These are phyloP conservation scores for Yarrowia sp. DNA, from an alignment of 805 yeast genomes.

Conservation along the genomic window DNA sequence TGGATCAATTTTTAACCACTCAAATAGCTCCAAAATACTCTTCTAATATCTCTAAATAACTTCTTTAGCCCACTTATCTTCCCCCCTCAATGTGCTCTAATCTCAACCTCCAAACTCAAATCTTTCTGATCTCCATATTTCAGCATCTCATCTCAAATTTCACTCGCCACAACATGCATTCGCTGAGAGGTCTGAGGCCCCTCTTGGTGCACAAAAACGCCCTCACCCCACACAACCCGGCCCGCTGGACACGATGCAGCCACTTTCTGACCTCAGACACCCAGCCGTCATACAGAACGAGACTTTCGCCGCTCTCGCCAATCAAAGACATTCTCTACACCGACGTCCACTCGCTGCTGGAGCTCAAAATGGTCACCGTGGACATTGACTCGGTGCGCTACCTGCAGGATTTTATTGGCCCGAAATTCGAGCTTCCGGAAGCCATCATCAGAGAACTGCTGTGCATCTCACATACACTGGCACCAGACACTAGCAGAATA, in stretches of 20 bases:
- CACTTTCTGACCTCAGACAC: slow-evolving; percentile 27
- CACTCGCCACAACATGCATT: not conserved
- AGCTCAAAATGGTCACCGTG: slow-evolving; percentile 19
- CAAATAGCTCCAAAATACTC: not conserved
- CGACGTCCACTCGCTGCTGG: slow-evolving; percentile 25
- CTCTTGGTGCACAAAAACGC: not conserved
- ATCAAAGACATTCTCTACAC: slow-evolving; percentile 24
- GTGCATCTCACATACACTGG: slow-evolving; percentile 6
- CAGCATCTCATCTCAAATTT: no score
- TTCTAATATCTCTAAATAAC: no score
- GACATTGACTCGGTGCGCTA: slow-evolving; percentile 16
- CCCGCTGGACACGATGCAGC: not conserved
- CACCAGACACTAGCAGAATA: not conserved
- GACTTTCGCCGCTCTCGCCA: slow-evolving; percentile 24
- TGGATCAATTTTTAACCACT: no score
- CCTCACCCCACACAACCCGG: not conserved
- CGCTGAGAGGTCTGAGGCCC: not conserved
- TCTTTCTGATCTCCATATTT: slow-evolving; percentile 1
- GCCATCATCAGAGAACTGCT: slow-evolving; percentile 12
- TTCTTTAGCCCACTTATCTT: no score
- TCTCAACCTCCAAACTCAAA: slow-evolving; percentile 6
- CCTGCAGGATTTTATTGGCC: slow-evolving; percentile 20
- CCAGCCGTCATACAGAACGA: slow-evolving; percentile 17
- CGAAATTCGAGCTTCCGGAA: slow-evolving; percentile 26
- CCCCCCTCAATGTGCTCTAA: not conserved